Evolutionary conservation across 73 alveolate species (phyloP), one percentile per base, ranked within the genome.

Genomic region (Paramecium biaurelia): DNA sequence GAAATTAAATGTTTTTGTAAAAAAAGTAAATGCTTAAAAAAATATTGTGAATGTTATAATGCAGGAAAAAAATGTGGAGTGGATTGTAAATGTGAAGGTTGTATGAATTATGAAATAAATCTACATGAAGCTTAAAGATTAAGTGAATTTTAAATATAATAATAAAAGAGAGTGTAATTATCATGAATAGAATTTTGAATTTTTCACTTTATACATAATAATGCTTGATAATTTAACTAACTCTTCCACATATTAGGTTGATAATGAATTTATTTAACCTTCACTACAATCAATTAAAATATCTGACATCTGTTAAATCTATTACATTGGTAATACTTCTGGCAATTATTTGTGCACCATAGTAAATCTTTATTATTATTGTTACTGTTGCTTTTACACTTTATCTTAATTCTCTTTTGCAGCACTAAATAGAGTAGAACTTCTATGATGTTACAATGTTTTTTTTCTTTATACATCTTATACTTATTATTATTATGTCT

Each of bases 31-130:
- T 98, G 99, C 74, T 93, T 84, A n/a, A 98, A 98, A 92, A 97
- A 96, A 90, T 98, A 98, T 85, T 98, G 99, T 84, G 99, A 98
- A 85, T 98, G 99, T 82, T 97, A 63, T 89, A 94, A 98, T 82
- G 90, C 95, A 56, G 98, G 7, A 0, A 95, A 95, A 53, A 38
- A 85, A 32, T 98, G 99, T 90, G 70, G 97, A 1, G 96, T 86
- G 7, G 72, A 70, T 35, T 98, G 99, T 89, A 97, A 97, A 93
- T 98, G 99, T 84, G 93, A 94, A 70, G 97, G 95, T 11, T 98
- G 99, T 89, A 95, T 89, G 87, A 98, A 98, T 93, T 59, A 85
- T 5, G 93, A 79, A 76, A 85, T 24, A 11, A 49, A 53, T 53
- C 28, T 79, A 24, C 57, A 41, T 37, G 35, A 34, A 12, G 38